Evolutionary conservation across 2,329 filamentous ascomycete species (phyloP), one percentile per base, ranked within the genome.

Genomic region (Aspergillus fijiensis): DNA sequence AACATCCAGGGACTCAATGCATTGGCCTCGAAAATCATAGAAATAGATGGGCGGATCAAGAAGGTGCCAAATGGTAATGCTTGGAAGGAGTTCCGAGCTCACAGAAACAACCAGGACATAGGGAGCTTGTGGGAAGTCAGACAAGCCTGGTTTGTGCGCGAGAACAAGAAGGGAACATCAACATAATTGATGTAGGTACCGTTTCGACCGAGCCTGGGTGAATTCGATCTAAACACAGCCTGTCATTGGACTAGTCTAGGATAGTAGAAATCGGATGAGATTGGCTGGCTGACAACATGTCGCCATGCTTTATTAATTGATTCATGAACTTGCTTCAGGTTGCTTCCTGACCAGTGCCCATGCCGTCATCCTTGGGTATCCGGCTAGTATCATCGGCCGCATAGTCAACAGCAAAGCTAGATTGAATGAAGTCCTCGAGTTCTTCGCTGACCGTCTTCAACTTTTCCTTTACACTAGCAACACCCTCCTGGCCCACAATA

Each of bases 391-490:
- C 69, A 62, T 76, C 72, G 35, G 65, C 66, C 45, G 70, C 71
- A 60, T 78, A 76, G 73, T 96, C 93, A 16, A 95, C 92, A 0
- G 91, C 89, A 65, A 89, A 83, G 70, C 92, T 97, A 27, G 92
- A 89, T 69, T 96, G 92, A 29, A 96, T 89, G 76, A 98, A 98
- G 67, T 98, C 95, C 75, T 98, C 95, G 59, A 98, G 79, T 79
- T 98, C 95, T 74, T 98, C 93, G 64, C 92, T 96, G 2, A 97
- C 91, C 2, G 92, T 97, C 80, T 96, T 96, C 58, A 99, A 80
- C 78, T 98, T 98, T 78, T 98, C 95, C 74, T 94, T 96, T 45
- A 98, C 94, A 47, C 90, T 90, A 5, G 87, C 84, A 12, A 94
- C 89, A 0, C 91, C 94, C 75, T 98, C 95, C 57, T 89, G 87